Base-by-base conservation (phyloP, 495 filamentous ascomycete species). In the Pyrenopolyporus hunteri region DNA sequence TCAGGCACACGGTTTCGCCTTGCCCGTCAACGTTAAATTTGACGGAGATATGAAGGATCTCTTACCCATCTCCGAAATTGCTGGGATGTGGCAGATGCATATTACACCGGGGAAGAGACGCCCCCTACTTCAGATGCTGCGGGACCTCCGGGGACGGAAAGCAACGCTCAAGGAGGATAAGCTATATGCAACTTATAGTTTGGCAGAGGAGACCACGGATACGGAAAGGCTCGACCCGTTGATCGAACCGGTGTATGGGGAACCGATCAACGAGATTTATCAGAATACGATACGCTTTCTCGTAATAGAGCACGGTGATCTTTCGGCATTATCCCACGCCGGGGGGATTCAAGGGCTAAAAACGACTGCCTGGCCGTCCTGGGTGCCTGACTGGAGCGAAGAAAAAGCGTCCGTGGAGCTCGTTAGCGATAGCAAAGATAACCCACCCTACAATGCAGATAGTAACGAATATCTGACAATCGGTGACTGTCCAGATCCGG, bases 301-400 rank as follows among this genome's bases (percentile, higher is more conserved):
- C 23, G 29, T 63, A 8, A 63, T 63, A 50, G 39, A 63, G 4
- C 42, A 63, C 28, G 59, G 51, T 5, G 26, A 56, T 45, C 59
- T 63, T 16, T 45, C 51, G 20, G 51, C 37, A 10, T 22, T 63
- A 25, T 63, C 59, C 26, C 59, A 63, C 19, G 59, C 59, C 4
- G 51, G 49, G 10, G 59, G 59, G n/a, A 50, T 56, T 11, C 51
- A 63, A 51, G 59, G 45, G 1, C 6, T 56, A 14, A 57, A 20
- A 57, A 50, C 52, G 17, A 49, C 50, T 31, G 33, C 28, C 11
- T 57, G 46, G 16, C 44, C 59, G 22, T 63, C 59, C 1, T 63
- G 59, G 59, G 59, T 54, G 23, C 51, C 59, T 7, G 59, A 63
- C 31, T 63, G 59, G 59, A 63, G 52, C n/a, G 44, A 49, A 14